A percentile compares a stretch with the other conserved stretches of the same genome.
These are phyloP conservation scores for Trichoderma orchidacearum DNA, from an alignment of 495 filamentous ascomycete genomes.

Conservation along the genomic window DNA sequence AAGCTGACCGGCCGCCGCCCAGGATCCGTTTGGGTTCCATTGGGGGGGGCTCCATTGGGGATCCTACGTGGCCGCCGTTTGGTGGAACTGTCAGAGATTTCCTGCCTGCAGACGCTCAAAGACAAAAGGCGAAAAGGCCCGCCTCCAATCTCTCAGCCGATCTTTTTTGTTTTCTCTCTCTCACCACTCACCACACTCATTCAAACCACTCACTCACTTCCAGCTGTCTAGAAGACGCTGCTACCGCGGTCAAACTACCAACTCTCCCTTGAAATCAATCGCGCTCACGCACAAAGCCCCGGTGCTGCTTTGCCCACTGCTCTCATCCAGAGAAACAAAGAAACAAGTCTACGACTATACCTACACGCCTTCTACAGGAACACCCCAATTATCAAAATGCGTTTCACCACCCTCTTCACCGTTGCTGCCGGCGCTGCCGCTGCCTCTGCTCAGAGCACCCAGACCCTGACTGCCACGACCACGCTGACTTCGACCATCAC, in stretches of 20 bases:
- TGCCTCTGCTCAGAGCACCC: constrained; percentile 16
- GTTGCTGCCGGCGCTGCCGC: constrained; percentile 15
- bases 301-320: neutral
- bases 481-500: constrained; percentile 34
- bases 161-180: neutral
- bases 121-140: neutral
- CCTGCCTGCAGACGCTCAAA: neutral
- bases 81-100: constrained; percentile 1
- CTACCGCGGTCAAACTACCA: neutral
- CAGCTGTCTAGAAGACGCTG: neutral
- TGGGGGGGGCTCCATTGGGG: neutral
- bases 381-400: constrained; percentile 12
- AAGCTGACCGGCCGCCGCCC: neutral
- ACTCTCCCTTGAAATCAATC: neutral
- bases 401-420: constrained; percentile 20
- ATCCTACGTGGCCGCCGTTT: neutral
- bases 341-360: neutral
- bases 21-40: neutral
- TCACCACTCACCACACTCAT: constrained; percentile 1
- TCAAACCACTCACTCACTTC: neutral
- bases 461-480: constrained; percentile 27
- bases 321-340: neutral
- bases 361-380: neutral
- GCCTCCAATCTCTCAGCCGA: neutral
- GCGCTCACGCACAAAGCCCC: neutral